phyloP scores from a whole-genome alignment of 2,329 filamentous ascomycete species.

The Leptographium wingfieldii region DNA sequence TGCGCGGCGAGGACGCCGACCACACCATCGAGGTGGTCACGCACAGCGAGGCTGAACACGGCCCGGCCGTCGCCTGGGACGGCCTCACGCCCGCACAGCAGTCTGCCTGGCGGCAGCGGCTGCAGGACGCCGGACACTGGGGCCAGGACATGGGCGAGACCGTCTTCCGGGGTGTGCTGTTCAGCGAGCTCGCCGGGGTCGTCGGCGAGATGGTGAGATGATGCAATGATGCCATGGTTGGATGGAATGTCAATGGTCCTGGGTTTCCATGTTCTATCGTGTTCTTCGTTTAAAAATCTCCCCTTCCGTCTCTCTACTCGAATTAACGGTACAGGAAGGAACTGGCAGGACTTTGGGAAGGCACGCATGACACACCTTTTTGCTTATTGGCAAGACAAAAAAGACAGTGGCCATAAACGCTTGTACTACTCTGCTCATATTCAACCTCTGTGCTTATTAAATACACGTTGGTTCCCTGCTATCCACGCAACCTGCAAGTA shows the following conservation, averaged over 20 bases:
- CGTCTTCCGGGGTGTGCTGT: slow-evolving; percentile 65
- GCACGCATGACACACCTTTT: neutral
- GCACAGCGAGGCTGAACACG: slow-evolving; percentile 34
- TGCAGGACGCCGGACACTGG: slow-evolving; percentile 65
- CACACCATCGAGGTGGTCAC: slow-evolving; percentile 25
- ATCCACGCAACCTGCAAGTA: neutral
- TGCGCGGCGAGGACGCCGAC: slow-evolving; percentile 11
- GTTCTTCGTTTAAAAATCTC: neutral
- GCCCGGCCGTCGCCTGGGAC: slow-evolving; percentile 50
- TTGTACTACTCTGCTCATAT: neutral
- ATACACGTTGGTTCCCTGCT: neutral
- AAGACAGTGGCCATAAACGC: neutral
- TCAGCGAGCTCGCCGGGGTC: slow-evolving; percentile 55
- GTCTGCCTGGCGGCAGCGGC: slow-evolving; percentile 53
- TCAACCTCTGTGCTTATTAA: neutral
- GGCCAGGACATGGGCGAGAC: slow-evolving; percentile 64
- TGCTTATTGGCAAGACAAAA: too few relatives aligned
- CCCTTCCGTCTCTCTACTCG: neutral
- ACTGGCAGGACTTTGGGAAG: neutral
- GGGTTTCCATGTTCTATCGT: neutral
- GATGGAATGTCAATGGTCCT: too few relatives aligned
- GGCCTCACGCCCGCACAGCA: slow-evolving; percentile 52
- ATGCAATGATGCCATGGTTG: slow-evolving; percentile 22
- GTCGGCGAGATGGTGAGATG: slow-evolving; percentile 38
- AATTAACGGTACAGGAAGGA: neutral